phyloP scores from a whole-genome alignment of 257 asterid genomes.

The Solanum raphanifolium region DNA sequence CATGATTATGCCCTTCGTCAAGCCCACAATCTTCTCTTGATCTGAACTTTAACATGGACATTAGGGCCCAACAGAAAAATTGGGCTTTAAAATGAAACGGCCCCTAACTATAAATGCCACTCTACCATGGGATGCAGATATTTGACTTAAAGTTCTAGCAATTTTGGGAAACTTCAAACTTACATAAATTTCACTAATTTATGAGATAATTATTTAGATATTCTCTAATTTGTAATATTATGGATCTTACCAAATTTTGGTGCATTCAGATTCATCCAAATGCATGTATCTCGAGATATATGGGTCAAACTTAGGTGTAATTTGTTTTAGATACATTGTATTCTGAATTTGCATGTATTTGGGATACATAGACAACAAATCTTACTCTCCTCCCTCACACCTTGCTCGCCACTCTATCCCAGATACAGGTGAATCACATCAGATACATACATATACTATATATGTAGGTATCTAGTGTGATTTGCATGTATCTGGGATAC shows the following conservation, averaged over 20 bases:
- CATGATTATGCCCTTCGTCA: not conserved
- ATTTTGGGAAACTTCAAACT: not conserved
- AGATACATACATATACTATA: too few species aligned
- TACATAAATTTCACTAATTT: not conserved
- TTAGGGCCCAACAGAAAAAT: not conserved
- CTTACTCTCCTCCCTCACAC: not conserved
- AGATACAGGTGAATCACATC: not conserved
- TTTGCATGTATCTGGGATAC: not conserved
- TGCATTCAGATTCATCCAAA: not conserved
- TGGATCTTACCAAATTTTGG: not conserved
- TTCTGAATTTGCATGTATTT: not conserved
- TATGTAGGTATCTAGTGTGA: not conserved
- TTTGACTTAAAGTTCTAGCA: too few species aligned
- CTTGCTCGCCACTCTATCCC: not conserved
- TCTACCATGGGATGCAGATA: not conserved
- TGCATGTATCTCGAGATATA: not conserved
- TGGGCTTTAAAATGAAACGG: not conserved
- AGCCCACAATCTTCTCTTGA: not conserved
- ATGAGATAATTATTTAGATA: too few species aligned
- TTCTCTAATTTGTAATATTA: too few species aligned
- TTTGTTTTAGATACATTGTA: too few species aligned
- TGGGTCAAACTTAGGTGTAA: not conserved
- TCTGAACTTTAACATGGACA: not conserved
- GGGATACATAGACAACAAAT: not conserved
- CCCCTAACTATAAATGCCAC: not conserved